Conservation (phyloP, 805 yeast genomes). For the Hanseniaspora valbyensis region DNA sequence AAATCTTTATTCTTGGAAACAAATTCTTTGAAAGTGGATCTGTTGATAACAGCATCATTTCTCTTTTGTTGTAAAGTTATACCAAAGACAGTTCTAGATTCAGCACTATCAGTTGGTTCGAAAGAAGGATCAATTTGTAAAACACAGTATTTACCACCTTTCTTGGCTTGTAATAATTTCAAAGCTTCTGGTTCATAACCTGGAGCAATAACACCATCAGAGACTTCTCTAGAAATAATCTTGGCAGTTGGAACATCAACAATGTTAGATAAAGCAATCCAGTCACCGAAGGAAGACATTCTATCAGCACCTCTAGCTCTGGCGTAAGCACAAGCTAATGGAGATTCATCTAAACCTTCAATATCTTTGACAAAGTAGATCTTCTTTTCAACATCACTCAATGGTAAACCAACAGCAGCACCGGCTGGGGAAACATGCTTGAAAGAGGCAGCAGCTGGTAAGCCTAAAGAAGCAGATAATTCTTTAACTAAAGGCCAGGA, state of each 20-base stretch:
- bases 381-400: constrained; percentile 82
- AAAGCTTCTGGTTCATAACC: constrained; percentile 90
- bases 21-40: constrained; percentile 81
- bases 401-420: constrained; percentile 92
- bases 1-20: constrained; percentile 77
- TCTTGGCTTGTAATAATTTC: constrained; percentile 77
- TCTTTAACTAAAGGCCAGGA: constrained; percentile 99
- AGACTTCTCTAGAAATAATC: constrained; percentile 92
- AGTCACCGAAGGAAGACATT: constrained; percentile 98
- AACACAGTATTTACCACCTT: constrained; percentile 94
- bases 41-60: constrained; percentile 91
- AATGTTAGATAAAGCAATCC: constrained; percentile 91
- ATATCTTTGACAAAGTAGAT: constrained; percentile 90
- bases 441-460: constrained; percentile 95
- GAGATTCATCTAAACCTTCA: constrained; percentile 67
- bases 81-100: constrained; percentile 94
- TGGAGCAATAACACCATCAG: constrained; percentile 98
- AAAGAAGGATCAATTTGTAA: constrained; percentile 92
- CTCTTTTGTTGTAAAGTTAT: constrained; percentile 91
- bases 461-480: constrained; percentile 80
- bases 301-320: constrained; percentile 99
- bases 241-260: constrained; percentile 94
- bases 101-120: constrained; percentile 60
- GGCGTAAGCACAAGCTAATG: constrained; percentile 95
- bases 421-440: constrained; percentile 99